Evolutionary conservation across 805 yeast species (phyloP), one percentile per base, ranked within the genome.

Genomic region (Candida nitratophila): DNA sequence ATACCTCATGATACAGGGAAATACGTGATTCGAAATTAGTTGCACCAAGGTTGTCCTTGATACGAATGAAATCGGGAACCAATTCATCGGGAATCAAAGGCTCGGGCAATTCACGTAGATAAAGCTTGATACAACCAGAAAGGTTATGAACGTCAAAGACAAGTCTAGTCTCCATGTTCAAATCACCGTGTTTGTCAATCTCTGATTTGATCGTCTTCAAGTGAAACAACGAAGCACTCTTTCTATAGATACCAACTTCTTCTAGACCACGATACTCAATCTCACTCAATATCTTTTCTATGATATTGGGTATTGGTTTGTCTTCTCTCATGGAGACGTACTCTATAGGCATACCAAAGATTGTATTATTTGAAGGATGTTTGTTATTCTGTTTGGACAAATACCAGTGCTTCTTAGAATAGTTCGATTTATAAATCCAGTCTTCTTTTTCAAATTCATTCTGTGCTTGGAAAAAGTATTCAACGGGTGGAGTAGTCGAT

Each of bases 241-340:
- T 77, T 60, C 98, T 78, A 61, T 91, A 91, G 14, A 91, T 70
- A 16, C 98, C 98, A 43, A 87, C 86, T 58, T 90, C 97, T 51
- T 87, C 89, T 26, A 91, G 60, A 0, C 98, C 96, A 43, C 90
- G 77, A n/a, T 70, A 64, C 61, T 91, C 98, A 50, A 91, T 85
- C 52, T 83, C 93, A 39, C 72, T 72, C 51, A 89, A 70, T 37
- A 91, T 64, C 45, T 73, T 72, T 31, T 73, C 79, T 45, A 90
- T 78, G 37, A 90, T 76, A 6, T 58, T 64, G 1, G 98, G 98
- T 29, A 81, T 66, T 2, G 64, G 48, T 0, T 79, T 64, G 10
- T 74, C 66, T 51, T 88, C 96, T 41, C 96, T 70, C 43, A 70
- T 76, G 59, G 96, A 88, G 4, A 89, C 76, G 49, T 78, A 79